phyloP scores from a whole-genome alignment of 2,329 filamentous ascomycete species.

The Colletotrichum ledebouriae region DNA sequence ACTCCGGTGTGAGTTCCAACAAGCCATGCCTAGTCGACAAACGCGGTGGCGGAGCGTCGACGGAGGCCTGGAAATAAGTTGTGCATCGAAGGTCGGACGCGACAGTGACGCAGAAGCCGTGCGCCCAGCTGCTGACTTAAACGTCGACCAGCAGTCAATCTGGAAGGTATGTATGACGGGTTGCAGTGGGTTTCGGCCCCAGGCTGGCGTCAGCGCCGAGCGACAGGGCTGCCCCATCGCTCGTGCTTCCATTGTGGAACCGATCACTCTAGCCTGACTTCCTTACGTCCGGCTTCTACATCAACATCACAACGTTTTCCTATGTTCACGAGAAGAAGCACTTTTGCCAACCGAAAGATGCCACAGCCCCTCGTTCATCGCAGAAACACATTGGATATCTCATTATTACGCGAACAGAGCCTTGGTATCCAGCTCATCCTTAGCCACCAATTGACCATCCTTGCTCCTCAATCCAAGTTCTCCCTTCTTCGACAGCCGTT shows the following conservation, averaged over 20 bases:
- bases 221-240: constrained; percentile 22
- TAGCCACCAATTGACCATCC: constrained; percentile 72
- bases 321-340: neutral
- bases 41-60: constrained; percentile 9
- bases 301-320: neutral
- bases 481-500: constrained; percentile 80
- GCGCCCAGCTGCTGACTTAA: constrained; percentile 39
- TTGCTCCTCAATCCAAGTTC: constrained; percentile 80
- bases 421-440: constrained; percentile 81
- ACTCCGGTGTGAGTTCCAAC: constrained; percentile 6
- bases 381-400: constrained; percentile 23
- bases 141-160: neutral
- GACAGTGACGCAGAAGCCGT: constrained; percentile 35
- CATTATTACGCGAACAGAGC: constrained; percentile 76
- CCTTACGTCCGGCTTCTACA: neutral
- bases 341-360: neutral
- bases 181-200: constrained; percentile 21
- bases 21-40: constrained; percentile 13
- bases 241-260: constrained; percentile 11
- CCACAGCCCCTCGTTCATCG: neutral
- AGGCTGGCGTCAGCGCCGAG: constrained; percentile 19
- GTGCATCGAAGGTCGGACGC: constrained; percentile 9
- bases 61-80: neutral
- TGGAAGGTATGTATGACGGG: constrained; percentile 8
- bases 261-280: neutral